Conservation (phyloP, 2,329 filamentous ascomycete genomes). For the Xylariales sp. region DNA sequence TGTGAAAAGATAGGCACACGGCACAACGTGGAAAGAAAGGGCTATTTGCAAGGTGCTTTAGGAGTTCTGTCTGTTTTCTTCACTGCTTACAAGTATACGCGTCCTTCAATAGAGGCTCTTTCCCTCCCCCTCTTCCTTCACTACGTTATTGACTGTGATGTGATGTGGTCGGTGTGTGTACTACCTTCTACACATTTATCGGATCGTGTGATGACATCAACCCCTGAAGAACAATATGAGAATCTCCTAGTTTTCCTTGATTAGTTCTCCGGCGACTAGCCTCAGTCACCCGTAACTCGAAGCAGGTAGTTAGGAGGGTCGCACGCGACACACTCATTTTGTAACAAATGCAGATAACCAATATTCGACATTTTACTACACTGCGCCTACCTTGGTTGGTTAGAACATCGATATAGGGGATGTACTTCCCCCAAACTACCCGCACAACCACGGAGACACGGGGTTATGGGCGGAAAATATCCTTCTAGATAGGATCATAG, state of each 20-base stretch:
- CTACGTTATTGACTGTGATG: conserved; percentile 3
- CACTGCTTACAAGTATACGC: conserved; percentile 5
- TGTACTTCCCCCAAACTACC: not conserved
- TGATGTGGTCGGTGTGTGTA: no score
- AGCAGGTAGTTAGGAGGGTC: not conserved
- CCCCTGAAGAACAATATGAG: not conserved
- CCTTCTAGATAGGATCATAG: not conserved
- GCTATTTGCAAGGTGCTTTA: conserved; percentile 6
- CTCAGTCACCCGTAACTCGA: not conserved
- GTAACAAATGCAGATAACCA: not conserved
- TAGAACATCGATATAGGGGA: not conserved
- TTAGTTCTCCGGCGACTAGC: not conserved
- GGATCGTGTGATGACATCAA: not conserved
- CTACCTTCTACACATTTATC: not conserved
- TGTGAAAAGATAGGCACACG: not conserved
- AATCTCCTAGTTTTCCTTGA: not conserved
- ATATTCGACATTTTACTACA: not conserved
- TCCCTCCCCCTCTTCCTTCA: not conserved
- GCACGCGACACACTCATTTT: conserved; percentile 1
- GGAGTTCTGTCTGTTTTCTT: conserved; percentile 11
- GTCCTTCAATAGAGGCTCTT: conserved; percentile 15
- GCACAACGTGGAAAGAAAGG: not conserved
- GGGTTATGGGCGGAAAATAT: not conserved
- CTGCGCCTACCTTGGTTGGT: conserved; percentile 7
- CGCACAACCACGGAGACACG: no score